Percentiles rank a stretch among this genome's conserved stretches.
Evolutionary conservation across 2,329 filamentous ascomycete species (phyloP).

Genomic region (Colletotrichum tofieldiae): DNA sequence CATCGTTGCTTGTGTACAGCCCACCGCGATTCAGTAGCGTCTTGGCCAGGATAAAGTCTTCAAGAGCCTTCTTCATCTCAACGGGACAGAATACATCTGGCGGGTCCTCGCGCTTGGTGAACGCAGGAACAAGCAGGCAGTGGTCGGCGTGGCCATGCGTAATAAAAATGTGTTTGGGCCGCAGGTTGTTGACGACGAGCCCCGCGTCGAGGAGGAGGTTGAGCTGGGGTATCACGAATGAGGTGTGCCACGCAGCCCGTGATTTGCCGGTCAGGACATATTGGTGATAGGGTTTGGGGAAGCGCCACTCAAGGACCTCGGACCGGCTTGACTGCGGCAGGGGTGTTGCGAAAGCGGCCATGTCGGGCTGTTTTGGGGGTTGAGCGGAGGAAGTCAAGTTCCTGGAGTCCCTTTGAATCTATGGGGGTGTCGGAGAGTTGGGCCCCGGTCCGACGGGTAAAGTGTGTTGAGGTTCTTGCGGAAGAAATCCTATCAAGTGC

Average conservation of each 20-base stretch:
- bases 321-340: constrained; percentile 61
- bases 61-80: constrained; percentile 57
- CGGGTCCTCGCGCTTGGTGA: constrained; percentile 60
- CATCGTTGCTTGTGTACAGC: constrained; percentile 50
- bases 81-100: constrained; percentile 63
- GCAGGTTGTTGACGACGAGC: constrained; percentile 60
- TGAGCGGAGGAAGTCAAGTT: not conserved
- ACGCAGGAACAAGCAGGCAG: constrained; percentile 59
- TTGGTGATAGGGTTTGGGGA: constrained; percentile 60
- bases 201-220: constrained; percentile 66
- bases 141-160: constrained; percentile 67
- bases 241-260: constrained; percentile 67
- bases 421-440: not conserved
- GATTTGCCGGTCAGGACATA: constrained; percentile 63
- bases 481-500: not conserved
- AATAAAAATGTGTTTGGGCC: constrained; percentile 66
- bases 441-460: too few species aligned
- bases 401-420: not conserved
- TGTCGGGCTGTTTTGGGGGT: not conserved
- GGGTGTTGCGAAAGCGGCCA: constrained; percentile 57
- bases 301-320: constrained; percentile 62
- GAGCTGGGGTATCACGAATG: constrained; percentile 65
- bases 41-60: constrained; percentile 58
- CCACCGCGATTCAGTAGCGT: constrained; percentile 61
- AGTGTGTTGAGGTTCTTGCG: not conserved